A percentile compares a stretch with the other conserved stretches of the same genome.
Evolutionary conservation across 1,284 basidiomycete species (phyloP).

Genomic region (Cutaneotrichosporon cavernicola): DNA sequence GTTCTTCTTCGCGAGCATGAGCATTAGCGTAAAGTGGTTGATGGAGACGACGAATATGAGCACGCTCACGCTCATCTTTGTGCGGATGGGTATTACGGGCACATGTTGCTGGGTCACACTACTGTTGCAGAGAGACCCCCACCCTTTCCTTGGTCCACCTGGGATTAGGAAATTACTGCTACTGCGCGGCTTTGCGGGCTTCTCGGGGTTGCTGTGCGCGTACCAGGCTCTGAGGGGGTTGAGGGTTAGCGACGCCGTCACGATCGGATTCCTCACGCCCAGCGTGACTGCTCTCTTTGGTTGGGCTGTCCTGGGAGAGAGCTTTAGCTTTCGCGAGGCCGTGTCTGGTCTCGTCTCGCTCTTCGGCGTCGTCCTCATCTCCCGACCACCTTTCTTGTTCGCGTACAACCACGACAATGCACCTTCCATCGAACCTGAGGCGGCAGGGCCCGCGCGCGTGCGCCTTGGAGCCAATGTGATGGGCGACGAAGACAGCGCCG

Average conservation of each 20-base stretch:
- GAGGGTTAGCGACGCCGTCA: slow-evolving; percentile 70
- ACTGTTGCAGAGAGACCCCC: slow-evolving; percentile 57
- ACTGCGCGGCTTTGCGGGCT: slow-evolving; percentile 64
- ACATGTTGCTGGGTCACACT: slow-evolving; percentile 57
- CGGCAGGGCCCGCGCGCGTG: slow-evolving; percentile 49
- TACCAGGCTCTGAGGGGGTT: slow-evolving; percentile 70
- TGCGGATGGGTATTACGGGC: slow-evolving; percentile 55
- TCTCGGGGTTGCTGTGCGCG: slow-evolving; percentile 46
- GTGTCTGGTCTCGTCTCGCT: slow-evolving; percentile 65
- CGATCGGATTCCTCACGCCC: slow-evolving; percentile 72
- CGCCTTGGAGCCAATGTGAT: slow-evolving; percentile 23
- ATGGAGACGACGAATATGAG: slow-evolving; percentile 41
- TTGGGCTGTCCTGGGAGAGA: slow-evolving; percentile 66
- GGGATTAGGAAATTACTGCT: slow-evolving; percentile 63
- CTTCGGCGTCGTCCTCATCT: slow-evolving; percentile 64
- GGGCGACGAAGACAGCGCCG: slow-evolving; percentile 18
- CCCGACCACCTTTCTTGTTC: slow-evolving; percentile 62
- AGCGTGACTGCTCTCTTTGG: slow-evolving; percentile 68
- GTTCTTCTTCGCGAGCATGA: slow-evolving; percentile 63
- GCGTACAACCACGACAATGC: slow-evolving; percentile 45
- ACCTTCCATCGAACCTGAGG: slow-evolving; percentile 65
- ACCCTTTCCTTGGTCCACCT: slow-evolving; percentile 68
- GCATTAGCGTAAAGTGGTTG: slow-evolving; percentile 55
- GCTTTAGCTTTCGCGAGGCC: slow-evolving; percentile 61
- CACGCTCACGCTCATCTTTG: slow-evolving; percentile 41